A percentile compares a stretch with the other conserved stretches of the same genome.
Evolutionary conservation across 352 stramenopile genomes (phyloP).

Genomic region (Pythium volutum): DNA sequence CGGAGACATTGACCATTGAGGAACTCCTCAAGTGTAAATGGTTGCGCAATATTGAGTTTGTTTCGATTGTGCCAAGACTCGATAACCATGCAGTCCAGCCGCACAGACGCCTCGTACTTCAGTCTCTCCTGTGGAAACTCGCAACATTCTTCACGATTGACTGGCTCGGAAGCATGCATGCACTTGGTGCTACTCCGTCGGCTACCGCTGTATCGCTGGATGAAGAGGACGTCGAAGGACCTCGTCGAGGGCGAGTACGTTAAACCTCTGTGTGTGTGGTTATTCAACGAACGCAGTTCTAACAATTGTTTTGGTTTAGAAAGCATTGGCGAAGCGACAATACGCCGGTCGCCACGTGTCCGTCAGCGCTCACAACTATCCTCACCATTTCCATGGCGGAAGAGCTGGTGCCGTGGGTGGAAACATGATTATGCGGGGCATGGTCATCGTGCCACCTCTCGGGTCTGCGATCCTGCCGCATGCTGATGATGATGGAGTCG

Average conservation of each 20-base stretch:
- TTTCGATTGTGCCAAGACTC: conserved; percentile 38
- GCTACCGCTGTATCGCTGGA: not conserved
- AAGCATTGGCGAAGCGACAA: conserved; percentile 8
- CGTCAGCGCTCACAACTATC: conserved; percentile 6
- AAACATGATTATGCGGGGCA: conserved; percentile 31
- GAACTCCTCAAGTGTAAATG: conserved; percentile 49
- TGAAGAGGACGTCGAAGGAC: conserved; percentile 24
- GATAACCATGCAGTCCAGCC: conserved; percentile 18
- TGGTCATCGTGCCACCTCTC: conserved; percentile 35
- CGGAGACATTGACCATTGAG: conserved; percentile 18
- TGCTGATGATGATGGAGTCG: conserved; percentile 1
- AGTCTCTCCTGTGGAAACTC: conserved; percentile 52
- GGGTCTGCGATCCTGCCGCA: conserved; percentile 30
- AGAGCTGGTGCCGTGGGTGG: not conserved
- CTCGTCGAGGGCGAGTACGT: conserved; percentile 5
- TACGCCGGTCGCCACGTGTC: conserved; percentile 19
- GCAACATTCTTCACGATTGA: conserved; percentile 43
- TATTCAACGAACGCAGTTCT: not conserved
- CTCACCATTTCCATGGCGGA: conserved; percentile 11
- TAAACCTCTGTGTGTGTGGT: not conserved
- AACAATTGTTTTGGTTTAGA: not conserved
- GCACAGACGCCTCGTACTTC: conserved; percentile 13
- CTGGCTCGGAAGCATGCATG: conserved; percentile 28
- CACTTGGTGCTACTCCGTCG: conserved; percentile 3
- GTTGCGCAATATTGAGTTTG: conserved; percentile 55